These are phyloP conservation scores for Boletus reticulatus DNA, from an alignment of 768 basidiomycete species.

Conservation along the genomic window DNA sequence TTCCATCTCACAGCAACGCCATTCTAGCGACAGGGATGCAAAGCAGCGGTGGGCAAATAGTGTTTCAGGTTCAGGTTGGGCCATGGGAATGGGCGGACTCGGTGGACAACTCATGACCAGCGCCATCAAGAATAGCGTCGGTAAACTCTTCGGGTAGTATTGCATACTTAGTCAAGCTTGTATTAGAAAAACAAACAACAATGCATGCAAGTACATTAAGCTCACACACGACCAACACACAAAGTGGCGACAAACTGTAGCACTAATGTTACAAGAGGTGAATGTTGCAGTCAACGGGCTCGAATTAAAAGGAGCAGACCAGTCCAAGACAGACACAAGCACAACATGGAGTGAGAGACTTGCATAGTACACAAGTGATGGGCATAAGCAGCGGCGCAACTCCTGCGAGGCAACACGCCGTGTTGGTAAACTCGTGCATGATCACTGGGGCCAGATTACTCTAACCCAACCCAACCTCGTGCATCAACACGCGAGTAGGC, in stretches of 20 bases:
- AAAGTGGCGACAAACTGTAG: slow-evolving; percentile 14
- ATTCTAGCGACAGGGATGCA: slow-evolving; percentile 79
- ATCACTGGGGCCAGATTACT: slow-evolving; percentile 26
- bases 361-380: slow-evolving; percentile 18
- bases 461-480: slow-evolving; percentile 70
- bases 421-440: slow-evolving; percentile 7
- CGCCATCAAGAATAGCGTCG: slow-evolving; percentile 78
- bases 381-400: slow-evolving; percentile 12
- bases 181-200: slow-evolving; percentile 10
- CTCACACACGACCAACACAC: background rate
- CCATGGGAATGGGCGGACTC: slow-evolving; percentile 72
- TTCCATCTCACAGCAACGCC: slow-evolving; percentile 8
- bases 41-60: slow-evolving; percentile 88
- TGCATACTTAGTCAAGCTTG: background rate
- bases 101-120: slow-evolving; percentile 84
- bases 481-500: slow-evolving; percentile 83
- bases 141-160: slow-evolving; percentile 63
- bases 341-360: slow-evolving; percentile 21
- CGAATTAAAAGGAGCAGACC: slow-evolving; percentile 2
- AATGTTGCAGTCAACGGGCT: slow-evolving; percentile 24
- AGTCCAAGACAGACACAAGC: slow-evolving; percentile 27
- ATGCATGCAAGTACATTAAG: slow-evolving; percentile 8
- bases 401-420: slow-evolving; percentile 8
- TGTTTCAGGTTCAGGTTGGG: slow-evolving; percentile 68
- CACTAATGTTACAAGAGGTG: slow-evolving; percentile 32